Evolutionary conservation across 1,284 basidiomycete genomes (phyloP).

Genomic region (Heterobasidion occidentale): DNA sequence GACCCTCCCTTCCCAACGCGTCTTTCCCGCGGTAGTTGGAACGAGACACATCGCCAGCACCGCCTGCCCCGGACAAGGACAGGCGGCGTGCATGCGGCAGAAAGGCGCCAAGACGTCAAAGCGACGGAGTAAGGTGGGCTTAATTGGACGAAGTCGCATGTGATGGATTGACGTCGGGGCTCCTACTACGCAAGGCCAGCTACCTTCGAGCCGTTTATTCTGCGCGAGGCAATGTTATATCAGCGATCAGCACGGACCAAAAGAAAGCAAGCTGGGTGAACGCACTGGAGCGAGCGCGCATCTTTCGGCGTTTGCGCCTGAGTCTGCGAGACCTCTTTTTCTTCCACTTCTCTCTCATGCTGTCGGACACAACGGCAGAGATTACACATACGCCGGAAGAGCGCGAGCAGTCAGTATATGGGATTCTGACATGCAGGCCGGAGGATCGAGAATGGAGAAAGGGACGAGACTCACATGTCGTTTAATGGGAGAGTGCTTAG

Average conservation of each 20-base stretch:
- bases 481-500: slow-evolving; percentile 21
- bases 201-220: slow-evolving; percentile 10
- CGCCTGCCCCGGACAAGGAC: not conserved
- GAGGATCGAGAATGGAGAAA: too few species aligned
- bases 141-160: not conserved
- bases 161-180: not conserved
- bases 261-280: slow-evolving; percentile 14
- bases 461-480: slow-evolving; percentile 21
- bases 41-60: not conserved
- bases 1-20: not conserved
- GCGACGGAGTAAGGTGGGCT: not conserved
- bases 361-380: slow-evolving; percentile 2
- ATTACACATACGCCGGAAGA: not conserved
- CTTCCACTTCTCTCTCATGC: slow-evolving; percentile 91
- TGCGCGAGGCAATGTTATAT: not conserved
- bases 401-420: too few species aligned
- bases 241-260: not conserved
- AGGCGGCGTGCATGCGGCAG: not conserved
- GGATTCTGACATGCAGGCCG: too few species aligned
- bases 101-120: slow-evolving; percentile 1
- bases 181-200: slow-evolving; percentile 1
- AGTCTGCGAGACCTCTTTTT: slow-evolving; percentile 85
- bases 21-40: not conserved
- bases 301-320: slow-evolving; percentile 85
- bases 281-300: slow-evolving; percentile 85